These are phyloP conservation scores for Glutinoglossum americanum DNA, from an alignment of 495 filamentous ascomycete genomes.

Conservation along the genomic window DNA sequence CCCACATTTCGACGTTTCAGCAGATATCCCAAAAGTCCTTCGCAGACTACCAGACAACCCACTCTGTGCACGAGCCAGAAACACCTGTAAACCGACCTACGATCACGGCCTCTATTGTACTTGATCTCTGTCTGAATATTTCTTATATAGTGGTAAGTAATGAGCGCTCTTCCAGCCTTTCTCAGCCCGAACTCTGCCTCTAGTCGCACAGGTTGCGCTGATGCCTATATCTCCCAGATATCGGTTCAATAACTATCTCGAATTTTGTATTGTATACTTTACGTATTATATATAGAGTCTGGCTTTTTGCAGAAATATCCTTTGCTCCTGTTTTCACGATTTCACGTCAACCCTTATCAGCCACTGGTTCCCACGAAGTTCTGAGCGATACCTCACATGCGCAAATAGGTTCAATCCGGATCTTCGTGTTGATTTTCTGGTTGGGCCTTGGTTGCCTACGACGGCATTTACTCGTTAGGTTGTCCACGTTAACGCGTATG, in stretches of 20 bases:
- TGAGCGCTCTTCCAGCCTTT: not conserved
- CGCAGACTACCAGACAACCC: not conserved
- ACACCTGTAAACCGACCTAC: not conserved
- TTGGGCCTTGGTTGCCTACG: not conserved
- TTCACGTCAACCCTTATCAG: not conserved
- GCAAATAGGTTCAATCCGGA: not conserved
- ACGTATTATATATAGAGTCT: not conserved
- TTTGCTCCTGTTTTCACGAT: not conserved
- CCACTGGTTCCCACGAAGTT: not conserved
- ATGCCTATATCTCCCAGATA: not conserved
- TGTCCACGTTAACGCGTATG: not conserved
- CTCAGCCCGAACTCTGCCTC: not conserved
- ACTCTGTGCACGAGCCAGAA: not conserved
- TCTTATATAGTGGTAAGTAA: not conserved
- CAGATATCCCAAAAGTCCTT: not conserved
- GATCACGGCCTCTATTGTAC: not conserved
- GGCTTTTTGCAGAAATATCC: not conserved
- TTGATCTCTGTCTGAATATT: not conserved
- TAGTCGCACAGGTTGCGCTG: not conserved
- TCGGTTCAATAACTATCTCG: not conserved
- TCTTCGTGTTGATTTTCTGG: not conserved
- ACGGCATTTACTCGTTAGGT: not conserved
- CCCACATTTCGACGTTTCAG: slow-evolving; percentile 1
- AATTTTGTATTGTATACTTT: not conserved
- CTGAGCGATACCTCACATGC: not conserved